Evolutionary conservation across 1,284 basidiomycete genomes (phyloP).

Genomic region (Trichosporon coremiiforme): DNA sequence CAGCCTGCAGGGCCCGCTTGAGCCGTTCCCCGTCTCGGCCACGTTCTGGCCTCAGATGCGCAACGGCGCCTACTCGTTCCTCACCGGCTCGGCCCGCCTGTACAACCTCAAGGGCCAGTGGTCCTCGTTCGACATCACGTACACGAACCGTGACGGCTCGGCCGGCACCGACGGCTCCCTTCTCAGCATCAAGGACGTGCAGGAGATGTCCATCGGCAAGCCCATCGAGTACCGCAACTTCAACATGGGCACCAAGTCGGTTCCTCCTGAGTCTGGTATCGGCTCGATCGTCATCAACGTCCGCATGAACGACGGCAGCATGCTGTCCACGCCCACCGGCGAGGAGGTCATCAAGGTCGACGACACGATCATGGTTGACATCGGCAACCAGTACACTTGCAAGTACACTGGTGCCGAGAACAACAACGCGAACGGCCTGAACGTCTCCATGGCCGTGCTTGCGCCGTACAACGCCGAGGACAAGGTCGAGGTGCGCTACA

Average conservation of each 20-base stretch:
- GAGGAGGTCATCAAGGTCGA: slow-evolving; percentile 23
- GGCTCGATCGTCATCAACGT: slow-evolving; percentile 16
- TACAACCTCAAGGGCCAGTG: slow-evolving; percentile 30
- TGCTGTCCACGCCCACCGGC: too few relatives aligned
- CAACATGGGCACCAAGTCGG: slow-evolving; percentile 15
- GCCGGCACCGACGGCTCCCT: slow-evolving; percentile 17
- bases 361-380: slow-evolving; percentile 25
- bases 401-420: slow-evolving; percentile 20
- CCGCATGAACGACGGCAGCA: slow-evolving; percentile 21
- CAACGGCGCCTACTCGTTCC: slow-evolving; percentile 21
- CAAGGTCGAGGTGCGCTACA: slow-evolving; percentile 25
- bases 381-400: slow-evolving; percentile 25
- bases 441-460: slow-evolving; percentile 26
- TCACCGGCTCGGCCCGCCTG: slow-evolving; percentile 25
- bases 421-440: slow-evolving; percentile 18
- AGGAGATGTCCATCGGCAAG: slow-evolving; percentile 23
- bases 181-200: not conserved
- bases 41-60: slow-evolving; percentile 22
- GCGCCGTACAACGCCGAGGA: slow-evolving; percentile 23
- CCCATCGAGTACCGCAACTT: slow-evolving; percentile 23
- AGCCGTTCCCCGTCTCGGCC: slow-evolving; percentile 27
- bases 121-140: slow-evolving; percentile 24
- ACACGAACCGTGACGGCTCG: slow-evolving; percentile 27
- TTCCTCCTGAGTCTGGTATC: slow-evolving; percentile 17
- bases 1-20: slow-evolving; percentile 25